Conservation (phyloP, 2,329 filamentous ascomycete genomes). For the Geosmithia flava region DNA sequence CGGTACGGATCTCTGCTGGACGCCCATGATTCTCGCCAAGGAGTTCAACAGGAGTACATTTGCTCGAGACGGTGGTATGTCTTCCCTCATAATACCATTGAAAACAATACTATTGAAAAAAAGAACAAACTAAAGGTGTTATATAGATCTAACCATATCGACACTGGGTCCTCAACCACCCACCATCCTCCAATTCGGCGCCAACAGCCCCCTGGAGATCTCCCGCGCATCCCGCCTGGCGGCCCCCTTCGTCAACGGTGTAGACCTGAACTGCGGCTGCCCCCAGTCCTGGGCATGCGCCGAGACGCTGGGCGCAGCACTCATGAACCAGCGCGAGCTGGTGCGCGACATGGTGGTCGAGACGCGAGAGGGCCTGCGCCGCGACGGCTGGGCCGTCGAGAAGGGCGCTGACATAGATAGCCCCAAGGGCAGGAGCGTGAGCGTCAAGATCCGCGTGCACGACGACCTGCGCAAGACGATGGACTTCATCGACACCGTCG, state of each 20-base stretch:
- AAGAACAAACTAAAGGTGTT: not conserved
- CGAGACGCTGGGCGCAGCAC: constrained; percentile 53
- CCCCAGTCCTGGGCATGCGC: constrained; percentile 63
- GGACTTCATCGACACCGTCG: constrained; percentile 50
- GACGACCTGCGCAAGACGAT: constrained; percentile 47
- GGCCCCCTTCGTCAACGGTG: constrained; percentile 47
- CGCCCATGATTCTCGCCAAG: constrained; percentile 59
- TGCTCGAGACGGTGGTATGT: constrained; percentile 46
- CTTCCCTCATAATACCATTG: not conserved
- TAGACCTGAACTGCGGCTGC: constrained; percentile 63
- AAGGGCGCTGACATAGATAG: constrained; percentile 27
- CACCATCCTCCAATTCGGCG: constrained; percentile 57
- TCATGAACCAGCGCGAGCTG: constrained; percentile 52
- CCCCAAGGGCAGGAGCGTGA: constrained; percentile 42
- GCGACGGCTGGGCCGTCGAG: constrained; percentile 40
- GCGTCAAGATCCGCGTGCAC: constrained; percentile 60
- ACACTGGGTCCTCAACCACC: constrained; percentile 38
- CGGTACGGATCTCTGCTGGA: constrained; percentile 55
- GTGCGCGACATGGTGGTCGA: constrained; percentile 54
- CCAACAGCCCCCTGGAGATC: constrained; percentile 48
- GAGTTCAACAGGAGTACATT: constrained; percentile 51
- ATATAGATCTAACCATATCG: constrained; percentile 47
- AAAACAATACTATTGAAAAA: not conserved
- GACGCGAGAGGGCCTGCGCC: constrained; percentile 36
- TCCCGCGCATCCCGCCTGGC: constrained; percentile 49